Base-by-base conservation (phyloP, 352 stramenopile species). In the Albugo candida region DNA sequence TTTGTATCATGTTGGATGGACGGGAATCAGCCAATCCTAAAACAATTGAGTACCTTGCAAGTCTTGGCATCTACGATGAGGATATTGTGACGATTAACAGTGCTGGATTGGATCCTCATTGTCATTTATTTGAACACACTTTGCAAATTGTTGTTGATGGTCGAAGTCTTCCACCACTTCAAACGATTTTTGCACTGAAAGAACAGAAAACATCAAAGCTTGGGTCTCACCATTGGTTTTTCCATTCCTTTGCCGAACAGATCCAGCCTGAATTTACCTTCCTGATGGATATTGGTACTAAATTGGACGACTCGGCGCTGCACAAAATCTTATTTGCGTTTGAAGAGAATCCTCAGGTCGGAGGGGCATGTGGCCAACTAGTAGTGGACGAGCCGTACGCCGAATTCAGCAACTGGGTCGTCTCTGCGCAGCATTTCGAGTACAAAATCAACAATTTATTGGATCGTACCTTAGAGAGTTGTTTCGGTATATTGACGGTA, bases 361-460 rank as follows among this genome's bases (percentile, higher is more conserved):
- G 76, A 44, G 79, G 78, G 21, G 75, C 75, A 1, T 92, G 78
- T 46, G 78, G 78, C 0, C 75, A 92, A 41, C 59, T 92, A 18
- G 67, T 74, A 0, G 78, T 92, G 19, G 78, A 92, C 13, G 64
- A 86, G n/a, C 75, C 78, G 16, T 81, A 83, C 45, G 65, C 68
- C 36, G 80, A 88, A 52, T 52, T 92, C 55, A 83, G 68, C 56
- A 92, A 92, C 43, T 92, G 75, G 75, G 75, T 92, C 54, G 60
- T 92, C 13, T 83, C 72, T 16, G 79, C 79, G 10, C 79, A 92
- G 48, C 65, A 89, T 46, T 92, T 92, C 41, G 79, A 92, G 66
- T 92, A 92, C 72, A 89, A 89, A 52, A 87, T 89, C 41, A 85
- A 72, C 40, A 88, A 89, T 58, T 77, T 89, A 39, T 59, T 92